Evolutionary conservation across 805 yeast genomes (phyloP).

Genomic region (Kodamaea kakaduensis): DNA sequence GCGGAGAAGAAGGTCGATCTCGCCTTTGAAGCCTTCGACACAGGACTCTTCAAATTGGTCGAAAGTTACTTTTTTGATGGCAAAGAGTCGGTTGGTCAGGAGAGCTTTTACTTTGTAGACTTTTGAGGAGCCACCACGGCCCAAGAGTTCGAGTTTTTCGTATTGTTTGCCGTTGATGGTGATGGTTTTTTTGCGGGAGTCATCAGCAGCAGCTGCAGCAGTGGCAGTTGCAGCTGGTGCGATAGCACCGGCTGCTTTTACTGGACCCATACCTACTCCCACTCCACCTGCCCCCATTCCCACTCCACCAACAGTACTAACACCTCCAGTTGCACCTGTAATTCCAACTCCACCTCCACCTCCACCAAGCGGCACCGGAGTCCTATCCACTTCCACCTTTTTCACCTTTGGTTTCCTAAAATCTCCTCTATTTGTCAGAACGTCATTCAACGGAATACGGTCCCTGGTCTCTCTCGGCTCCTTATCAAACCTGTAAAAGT

Average conservation of each 20-base stretch:
- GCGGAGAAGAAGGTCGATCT: conserved; percentile 67
- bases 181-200: conserved; percentile 25
- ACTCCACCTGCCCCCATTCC: too few species aligned
- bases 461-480: conserved; percentile 1
- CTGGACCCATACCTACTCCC: too few species aligned
- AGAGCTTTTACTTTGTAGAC: conserved; percentile 71
- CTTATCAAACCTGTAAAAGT: conserved; percentile 1
- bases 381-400: too few species aligned
- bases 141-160: conserved; percentile 72
- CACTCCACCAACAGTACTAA: too few species aligned
- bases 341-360: too few species aligned
- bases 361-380: too few species aligned
- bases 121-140: conserved; percentile 90
- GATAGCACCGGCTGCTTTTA: too few species aligned
- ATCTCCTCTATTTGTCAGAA: conserved; percentile 17
- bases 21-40: conserved; percentile 80
- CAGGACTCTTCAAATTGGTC: conserved; percentile 78
- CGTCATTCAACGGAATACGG: conserved; percentile 18
- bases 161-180: conserved; percentile 56
- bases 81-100: conserved; percentile 56
- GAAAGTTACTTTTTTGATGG: conserved; percentile 75
- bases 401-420: conserved; percentile 32
- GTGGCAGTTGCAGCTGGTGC: too few species aligned
- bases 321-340: too few species aligned
- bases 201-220: conserved; percentile 10